Evolutionary conservation across 495 filamentous ascomycete species (phyloP).

Genomic region (Terfezia boudieri): DNA sequence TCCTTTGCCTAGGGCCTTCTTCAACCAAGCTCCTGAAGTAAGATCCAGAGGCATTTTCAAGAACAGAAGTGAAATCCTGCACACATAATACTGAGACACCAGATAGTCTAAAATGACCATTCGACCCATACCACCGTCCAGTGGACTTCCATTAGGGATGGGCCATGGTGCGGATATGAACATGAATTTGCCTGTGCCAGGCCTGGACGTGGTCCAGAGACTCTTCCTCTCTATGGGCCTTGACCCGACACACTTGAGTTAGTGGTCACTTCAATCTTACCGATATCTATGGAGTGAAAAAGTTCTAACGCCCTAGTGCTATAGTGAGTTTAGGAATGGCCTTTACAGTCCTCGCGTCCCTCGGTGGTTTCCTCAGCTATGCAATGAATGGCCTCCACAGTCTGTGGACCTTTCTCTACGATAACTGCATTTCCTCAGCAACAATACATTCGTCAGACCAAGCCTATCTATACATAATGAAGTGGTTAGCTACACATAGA

Average conservation of each 20-base stretch:
- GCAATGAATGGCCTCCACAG: not conserved
- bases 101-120: too few species aligned
- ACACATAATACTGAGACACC: too few species aligned
- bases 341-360: not conserved
- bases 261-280: not conserved
- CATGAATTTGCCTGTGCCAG: conserved; percentile 6
- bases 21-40: too few species aligned
- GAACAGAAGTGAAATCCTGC: too few species aligned
- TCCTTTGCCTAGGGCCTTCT: too few species aligned
- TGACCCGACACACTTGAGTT: conserved; percentile 15
- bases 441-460: conserved; percentile 20
- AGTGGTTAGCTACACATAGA: conserved; percentile 15
- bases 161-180: too few species aligned
- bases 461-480: conserved; percentile 18
- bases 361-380: not conserved
- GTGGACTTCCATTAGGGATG: too few species aligned
- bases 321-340: not conserved
- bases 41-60: too few species aligned
- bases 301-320: too few species aligned
- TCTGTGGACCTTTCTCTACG: conserved; percentile 10
- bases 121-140: too few species aligned
- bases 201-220: conserved; percentile 16
- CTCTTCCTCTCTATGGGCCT: conserved; percentile 13
- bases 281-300: too few species aligned
- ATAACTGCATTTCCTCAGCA: conserved; percentile 18